Base-by-base conservation (phyloP, 169 alveolate genomes). In the Eimeria maxima region DNA sequence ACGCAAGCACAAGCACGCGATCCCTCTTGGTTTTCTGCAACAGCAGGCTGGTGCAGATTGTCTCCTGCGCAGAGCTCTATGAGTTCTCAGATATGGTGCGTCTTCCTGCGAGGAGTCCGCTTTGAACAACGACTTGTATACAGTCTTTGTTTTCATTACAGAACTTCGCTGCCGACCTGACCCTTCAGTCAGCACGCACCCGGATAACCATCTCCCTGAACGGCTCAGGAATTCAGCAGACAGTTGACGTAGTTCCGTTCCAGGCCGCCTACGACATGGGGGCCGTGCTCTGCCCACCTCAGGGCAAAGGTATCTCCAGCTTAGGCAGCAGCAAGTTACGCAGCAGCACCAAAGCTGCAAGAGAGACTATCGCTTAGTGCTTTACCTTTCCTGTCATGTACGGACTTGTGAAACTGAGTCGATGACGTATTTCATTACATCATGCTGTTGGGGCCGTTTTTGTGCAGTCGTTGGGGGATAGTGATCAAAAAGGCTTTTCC, bases 261-360 rank as follows among this genome's bases (percentile, higher is more conserved):
- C 80, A 38, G 81, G 29, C 65, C 4, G 93, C 93, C 20, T 87
- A 87, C 93, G 93, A 87, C 47, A 87, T 87, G 93, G 93, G 93
- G 22, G 93, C 93, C 27, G 78, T 87, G 93, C 45, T 87, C 42
- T 87, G 93, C 53, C 29, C 93, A 10, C 38, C 81, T 47, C 93
- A 87, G 53, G 81, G 55, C 81, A 87, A 87, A 63, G 93, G 93
- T 87, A 87, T 18, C 50, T 42, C 27, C 65, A 24, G 14, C 76
- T 76, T 27, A 50, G 57, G 38, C 74, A 83, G 57, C 57, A 7
- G 57, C 55, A 22, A 33, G n/a, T 7, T 33, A 55, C 44, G 55
- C 76, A 53, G 16, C 16, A 57, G 76, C 76, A 22, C 76, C 29
- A 33, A 16, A n/a, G 44, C 88, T 11, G 7, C 44, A 45, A 38